Percentiles rank a stretch among this genome's conserved stretches.
Conservation (phyloP, 2,329 filamentous ascomycete genomes). For the Fusarium palustre region DNA sequence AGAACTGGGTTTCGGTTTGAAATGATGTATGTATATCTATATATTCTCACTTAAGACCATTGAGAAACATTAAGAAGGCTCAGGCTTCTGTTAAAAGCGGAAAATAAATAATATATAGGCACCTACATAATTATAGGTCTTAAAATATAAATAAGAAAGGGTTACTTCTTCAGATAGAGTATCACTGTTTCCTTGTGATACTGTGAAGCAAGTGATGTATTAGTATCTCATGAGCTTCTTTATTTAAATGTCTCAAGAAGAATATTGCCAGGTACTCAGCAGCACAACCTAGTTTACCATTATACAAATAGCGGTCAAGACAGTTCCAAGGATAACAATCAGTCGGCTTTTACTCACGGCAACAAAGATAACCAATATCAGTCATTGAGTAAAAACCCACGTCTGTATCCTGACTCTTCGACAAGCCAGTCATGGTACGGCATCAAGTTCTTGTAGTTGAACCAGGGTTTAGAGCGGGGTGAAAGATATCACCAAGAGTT, state of each 20-base stretch:
- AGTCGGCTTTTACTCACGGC: background rate
- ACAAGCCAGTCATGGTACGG: background rate
- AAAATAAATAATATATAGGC: too few relatives aligned
- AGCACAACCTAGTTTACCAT: background rate
- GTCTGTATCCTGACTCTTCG: background rate
- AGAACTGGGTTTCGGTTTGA: too few relatives aligned
- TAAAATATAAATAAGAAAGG: background rate
- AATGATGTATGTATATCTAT: too few relatives aligned
- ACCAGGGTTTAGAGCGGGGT: slow-evolving; percentile 13
- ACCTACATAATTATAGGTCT: too few relatives aligned
- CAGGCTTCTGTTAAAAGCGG: too few relatives aligned
- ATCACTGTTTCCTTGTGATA: background rate
- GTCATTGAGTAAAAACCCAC: background rate
- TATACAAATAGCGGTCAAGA: background rate
- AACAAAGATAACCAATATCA: background rate
- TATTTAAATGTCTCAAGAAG: background rate
- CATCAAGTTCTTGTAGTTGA: background rate
- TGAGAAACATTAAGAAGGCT: too few relatives aligned
- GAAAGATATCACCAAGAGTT: background rate
- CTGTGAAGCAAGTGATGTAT: background rate
- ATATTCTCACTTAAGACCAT: too few relatives aligned
- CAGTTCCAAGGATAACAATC: background rate
- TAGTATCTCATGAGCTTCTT: background rate
- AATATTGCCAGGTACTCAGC: background rate
- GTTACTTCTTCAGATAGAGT: background rate